phyloP scores from a whole-genome alignment of 129 eudicot species.

The Flaveria brownii region DNA sequence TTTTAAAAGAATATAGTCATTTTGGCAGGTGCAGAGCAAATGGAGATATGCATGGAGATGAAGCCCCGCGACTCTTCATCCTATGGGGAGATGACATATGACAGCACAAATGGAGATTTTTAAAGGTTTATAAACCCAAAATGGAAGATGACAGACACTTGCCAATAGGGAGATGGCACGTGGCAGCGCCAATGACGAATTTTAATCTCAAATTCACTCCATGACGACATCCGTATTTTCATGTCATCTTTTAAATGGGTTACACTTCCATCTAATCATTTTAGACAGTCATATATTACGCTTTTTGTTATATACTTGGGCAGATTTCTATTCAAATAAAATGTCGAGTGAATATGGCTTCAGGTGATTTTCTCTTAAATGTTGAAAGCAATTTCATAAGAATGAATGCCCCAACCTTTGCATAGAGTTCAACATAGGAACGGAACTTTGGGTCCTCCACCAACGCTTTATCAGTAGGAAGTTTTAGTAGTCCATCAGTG shows the following conservation, averaged over 20 bases:
- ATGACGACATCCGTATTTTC: no score
- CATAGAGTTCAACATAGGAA: conserved; percentile 67
- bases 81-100: neutral
- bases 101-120: neutral
- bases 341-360: neutral
- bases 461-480: conserved; percentile 83
- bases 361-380: neutral
- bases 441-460: conserved; percentile 68
- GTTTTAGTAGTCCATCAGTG: conserved; percentile 53
- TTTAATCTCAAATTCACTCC: no score
- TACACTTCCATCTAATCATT: conserved; percentile 1
- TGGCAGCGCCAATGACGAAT: neutral
- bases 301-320: no score
- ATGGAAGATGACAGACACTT: neutral
- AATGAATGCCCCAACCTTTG: conserved; percentile 50
- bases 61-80: neutral
- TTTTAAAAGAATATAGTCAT: neutral
- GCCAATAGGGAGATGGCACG: neutral
- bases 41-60: no score
- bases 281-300: neutral
- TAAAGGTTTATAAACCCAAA: no score
- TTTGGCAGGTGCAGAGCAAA: no score
- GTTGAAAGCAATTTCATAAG: neutral
- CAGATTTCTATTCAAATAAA: neutral
- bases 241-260: neutral